Percentiles rank a stretch among this genome's conserved stretches.
These are phyloP conservation scores for Solanum lignicaule DNA, from an alignment of 257 asterid genomes.

Conservation along the genomic window DNA sequence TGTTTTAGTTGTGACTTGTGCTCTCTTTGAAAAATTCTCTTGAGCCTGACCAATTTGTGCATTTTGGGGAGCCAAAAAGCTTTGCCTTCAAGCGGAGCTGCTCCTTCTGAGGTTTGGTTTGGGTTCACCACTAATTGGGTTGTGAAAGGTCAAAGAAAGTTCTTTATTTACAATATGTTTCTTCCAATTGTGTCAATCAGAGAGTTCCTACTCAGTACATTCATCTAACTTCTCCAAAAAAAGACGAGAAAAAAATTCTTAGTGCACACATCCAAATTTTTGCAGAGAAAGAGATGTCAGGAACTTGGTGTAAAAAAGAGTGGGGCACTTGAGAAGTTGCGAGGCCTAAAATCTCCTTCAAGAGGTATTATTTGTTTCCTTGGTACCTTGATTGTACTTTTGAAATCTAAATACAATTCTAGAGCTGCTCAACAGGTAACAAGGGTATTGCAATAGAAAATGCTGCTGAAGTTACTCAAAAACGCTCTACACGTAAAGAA, in stretches of 20 bases:
- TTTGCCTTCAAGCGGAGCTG: background rate
- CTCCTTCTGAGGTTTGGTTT: background rate
- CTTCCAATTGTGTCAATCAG: background rate
- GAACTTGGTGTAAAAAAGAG: constrained; percentile 18
- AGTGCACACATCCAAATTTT: background rate
- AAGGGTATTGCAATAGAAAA: constrained; percentile 21
- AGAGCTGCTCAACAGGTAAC: constrained; percentile 28
- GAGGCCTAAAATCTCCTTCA: background rate
- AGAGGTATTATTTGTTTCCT: background rate
- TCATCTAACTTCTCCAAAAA: background rate
- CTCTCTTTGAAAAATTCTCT: background rate
- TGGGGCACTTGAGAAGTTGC: constrained; percentile 13
- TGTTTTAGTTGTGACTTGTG: background rate
- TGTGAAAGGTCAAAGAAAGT: background rate
- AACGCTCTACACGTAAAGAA: constrained; percentile 11
- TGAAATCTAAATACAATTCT: constrained; percentile 5
- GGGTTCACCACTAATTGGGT: background rate
- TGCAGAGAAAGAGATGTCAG: constrained; percentile 42
- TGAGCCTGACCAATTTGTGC: background rate
- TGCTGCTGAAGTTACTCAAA: constrained; percentile 24
- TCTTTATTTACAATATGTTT: background rate
- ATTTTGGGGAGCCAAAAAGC: background rate
- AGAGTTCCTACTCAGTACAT: background rate
- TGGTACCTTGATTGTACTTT: background rate
- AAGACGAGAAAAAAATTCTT: background rate